Evolutionary conservation across 306 rosid species (phyloP).

Genomic region (Vigna hirtella): DNA sequence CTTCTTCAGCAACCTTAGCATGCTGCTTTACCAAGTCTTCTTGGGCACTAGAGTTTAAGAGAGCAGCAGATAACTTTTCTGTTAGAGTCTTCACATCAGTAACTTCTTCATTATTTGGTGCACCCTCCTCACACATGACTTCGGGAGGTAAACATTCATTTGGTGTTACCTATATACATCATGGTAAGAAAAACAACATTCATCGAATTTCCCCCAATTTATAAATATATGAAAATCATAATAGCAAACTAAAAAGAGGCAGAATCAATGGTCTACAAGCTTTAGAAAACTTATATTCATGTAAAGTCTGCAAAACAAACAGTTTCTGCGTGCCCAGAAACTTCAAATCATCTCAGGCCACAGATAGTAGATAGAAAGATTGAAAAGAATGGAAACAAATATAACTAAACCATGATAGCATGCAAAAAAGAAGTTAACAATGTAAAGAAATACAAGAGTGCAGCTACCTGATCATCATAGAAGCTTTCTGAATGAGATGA

Average conservation of each 20-base stretch:
- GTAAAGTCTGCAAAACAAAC: slow-evolving; percentile 12
- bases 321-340: slow-evolving; percentile 16
- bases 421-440: slow-evolving; percentile 38
- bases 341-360: slow-evolving; percentile 4
- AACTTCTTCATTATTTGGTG: slow-evolving; percentile 47
- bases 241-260: slow-evolving; percentile 19
- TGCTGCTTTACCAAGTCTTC: slow-evolving; percentile 77
- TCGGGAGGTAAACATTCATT: slow-evolving; percentile 48
- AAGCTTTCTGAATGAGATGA: slow-evolving; percentile 73
- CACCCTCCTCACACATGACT: slow-evolving; percentile 62
- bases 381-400: slow-evolving; percentile 23
- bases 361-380: not conserved
- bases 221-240: slow-evolving; percentile 28
- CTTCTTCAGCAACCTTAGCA: slow-evolving; percentile 86
- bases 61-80: slow-evolving; percentile 65
- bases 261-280: not conserved
- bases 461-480: slow-evolving; percentile 59
- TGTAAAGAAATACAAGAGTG: not conserved
- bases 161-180: slow-evolving; percentile 55
- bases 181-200: slow-evolving; percentile 37
- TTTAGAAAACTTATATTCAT: not conserved
- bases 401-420: slow-evolving; percentile 9
- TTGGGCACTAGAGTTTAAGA: slow-evolving; percentile 59
- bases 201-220: slow-evolving; percentile 24
- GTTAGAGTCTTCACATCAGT: slow-evolving; percentile 53